Evolutionary conservation across 2,329 filamentous ascomycete genomes (phyloP).

Genomic region (Paramyrothecium sp.): DNA sequence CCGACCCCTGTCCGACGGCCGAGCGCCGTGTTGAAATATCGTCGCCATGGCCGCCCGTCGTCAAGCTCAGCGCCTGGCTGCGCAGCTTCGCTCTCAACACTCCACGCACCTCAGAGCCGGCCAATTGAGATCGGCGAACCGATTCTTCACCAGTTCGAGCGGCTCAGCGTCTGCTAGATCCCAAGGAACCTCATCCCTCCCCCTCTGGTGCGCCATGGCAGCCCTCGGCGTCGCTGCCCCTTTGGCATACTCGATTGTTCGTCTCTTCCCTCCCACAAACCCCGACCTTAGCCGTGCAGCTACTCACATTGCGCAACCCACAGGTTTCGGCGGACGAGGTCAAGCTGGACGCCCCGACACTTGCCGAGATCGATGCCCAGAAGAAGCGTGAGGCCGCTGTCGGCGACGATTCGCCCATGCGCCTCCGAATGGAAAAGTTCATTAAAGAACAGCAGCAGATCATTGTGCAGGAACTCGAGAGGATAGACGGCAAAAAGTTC

Average conservation of each 20-base stretch:
- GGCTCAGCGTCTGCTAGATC: constrained; percentile 14
- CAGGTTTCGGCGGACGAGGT: constrained; percentile 41
- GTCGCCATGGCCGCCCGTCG: constrained; percentile 27
- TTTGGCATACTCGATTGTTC: constrained; percentile 60
- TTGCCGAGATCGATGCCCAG: constrained; percentile 82
- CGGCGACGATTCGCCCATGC: constrained; percentile 83
- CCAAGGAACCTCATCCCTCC: constrained; percentile 13
- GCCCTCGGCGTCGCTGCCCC: constrained; percentile 51
- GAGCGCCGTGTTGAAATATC: neutral
- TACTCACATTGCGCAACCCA: constrained; percentile 12
- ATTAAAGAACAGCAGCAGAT: constrained; percentile 89
- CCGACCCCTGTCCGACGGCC: neutral
- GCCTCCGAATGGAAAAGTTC: constrained; percentile 93
- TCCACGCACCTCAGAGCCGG: constrained; percentile 15
- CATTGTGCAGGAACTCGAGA: constrained; percentile 81
- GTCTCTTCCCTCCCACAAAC: constrained; percentile 6
- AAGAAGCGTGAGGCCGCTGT: constrained; percentile 71
- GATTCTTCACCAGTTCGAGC: constrained; percentile 22
- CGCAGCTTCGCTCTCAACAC: constrained; percentile 22
- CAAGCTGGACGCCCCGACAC: constrained; percentile 62
- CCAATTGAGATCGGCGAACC: constrained; percentile 24
- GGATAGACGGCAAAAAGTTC: constrained; percentile 82
- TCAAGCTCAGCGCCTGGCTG: constrained; percentile 25
- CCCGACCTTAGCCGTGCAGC: neutral
- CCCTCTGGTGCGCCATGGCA: constrained; percentile 32